Conservation (phyloP, 2,329 filamentous ascomycete genomes). For the Mariannaea sp. region DNA sequence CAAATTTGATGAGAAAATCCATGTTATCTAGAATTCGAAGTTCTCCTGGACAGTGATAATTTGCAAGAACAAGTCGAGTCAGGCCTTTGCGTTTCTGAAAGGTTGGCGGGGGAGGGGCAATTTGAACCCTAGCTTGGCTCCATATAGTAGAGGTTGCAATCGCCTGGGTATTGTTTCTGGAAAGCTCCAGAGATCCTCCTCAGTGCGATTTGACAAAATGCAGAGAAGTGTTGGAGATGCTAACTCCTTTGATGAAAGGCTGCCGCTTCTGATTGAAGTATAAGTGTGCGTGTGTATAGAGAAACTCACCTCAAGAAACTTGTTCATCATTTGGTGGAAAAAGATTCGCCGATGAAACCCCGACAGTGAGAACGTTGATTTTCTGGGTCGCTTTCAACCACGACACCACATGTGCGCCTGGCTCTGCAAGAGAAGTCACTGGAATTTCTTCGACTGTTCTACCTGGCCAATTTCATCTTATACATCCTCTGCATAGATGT, state of each 20-base stretch:
- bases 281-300: constrained; percentile 44
- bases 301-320: constrained; percentile 62
- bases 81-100: constrained; percentile 11
- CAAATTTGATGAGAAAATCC: constrained; percentile 88
- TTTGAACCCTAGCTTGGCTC: constrained; percentile 1
- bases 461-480: neutral
- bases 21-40: constrained; percentile 43
- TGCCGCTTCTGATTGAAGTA: constrained; percentile 10
- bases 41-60: neutral
- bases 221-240: too few species aligned
- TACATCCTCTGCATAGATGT: constrained; percentile 43
- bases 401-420: too few species aligned
- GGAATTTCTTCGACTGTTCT: neutral
- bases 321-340: constrained; percentile 19
- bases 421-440: too few species aligned
- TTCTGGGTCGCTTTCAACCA: constrained; percentile 7
- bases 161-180: neutral
- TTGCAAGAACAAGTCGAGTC: neutral
- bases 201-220: too few species aligned
- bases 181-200: neutral
- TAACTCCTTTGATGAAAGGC: neutral
- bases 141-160: neutral
- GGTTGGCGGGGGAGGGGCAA: constrained; percentile 20
- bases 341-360: constrained; percentile 38
- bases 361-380: constrained; percentile 21